A percentile compares a stretch with the other conserved stretches of the same genome.
Evolutionary conservation across 164 flowering plant species (phyloP).

Genomic region (Umbellularia californica): DNA sequence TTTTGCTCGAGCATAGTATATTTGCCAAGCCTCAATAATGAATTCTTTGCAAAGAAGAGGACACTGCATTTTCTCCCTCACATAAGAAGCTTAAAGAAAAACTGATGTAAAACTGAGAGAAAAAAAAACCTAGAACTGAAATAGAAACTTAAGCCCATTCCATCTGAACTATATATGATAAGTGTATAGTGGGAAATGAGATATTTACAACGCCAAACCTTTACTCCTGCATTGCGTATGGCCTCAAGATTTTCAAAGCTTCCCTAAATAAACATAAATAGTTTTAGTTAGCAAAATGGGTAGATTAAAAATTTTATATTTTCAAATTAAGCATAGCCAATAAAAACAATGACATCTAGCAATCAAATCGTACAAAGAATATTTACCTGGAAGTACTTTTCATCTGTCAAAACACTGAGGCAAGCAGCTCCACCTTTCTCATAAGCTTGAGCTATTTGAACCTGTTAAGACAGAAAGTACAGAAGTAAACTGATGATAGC

Average conservation of each 20-base stretch:
- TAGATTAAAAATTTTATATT: not conserved
- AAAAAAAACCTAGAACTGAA: not conserved
- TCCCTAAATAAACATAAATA: constrained; percentile 46
- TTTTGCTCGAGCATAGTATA: constrained; percentile 85
- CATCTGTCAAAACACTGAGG: constrained; percentile 94
- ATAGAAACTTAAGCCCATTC: not conserved
- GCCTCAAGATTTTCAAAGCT: constrained; percentile 86
- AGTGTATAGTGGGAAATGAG: not conserved
- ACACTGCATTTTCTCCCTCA: constrained; percentile 52
- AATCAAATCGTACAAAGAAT: not conserved
- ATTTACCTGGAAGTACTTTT: constrained; percentile 79
- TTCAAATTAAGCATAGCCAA: too few species aligned
- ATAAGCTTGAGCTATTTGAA: constrained; percentile 86
- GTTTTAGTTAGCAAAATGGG: not conserved
- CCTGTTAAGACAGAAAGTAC: constrained; percentile 31
- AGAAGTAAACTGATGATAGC: too few species aligned
- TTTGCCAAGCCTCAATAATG: constrained; percentile 91
- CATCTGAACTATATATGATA: not conserved
- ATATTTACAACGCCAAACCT: constrained; percentile 42
- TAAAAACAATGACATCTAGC: too few species aligned
- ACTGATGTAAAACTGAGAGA: too few species aligned
- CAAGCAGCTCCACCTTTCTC: constrained; percentile 99
- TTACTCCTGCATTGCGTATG: constrained; percentile 78
- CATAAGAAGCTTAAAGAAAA: constrained; percentile 10
- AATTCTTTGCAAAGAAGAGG: constrained; percentile 98